Percentiles rank a stretch among this genome's conserved stretches.
Conservation (phyloP, 768 basidiomycete genomes). For the Lentinula aciculospora region DNA sequence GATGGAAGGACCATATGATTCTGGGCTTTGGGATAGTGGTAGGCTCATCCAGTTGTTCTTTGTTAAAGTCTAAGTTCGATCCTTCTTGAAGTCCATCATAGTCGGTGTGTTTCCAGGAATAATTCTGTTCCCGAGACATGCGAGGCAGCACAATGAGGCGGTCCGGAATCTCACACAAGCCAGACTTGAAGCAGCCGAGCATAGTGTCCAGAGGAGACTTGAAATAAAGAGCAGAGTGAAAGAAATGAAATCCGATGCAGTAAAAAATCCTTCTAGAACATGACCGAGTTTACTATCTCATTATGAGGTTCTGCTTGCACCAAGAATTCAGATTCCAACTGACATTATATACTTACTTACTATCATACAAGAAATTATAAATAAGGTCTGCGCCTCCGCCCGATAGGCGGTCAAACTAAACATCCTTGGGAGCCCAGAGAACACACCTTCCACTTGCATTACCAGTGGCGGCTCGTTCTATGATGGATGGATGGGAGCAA, state of each 20-base stretch:
- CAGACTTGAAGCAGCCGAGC: conserved; percentile 47
- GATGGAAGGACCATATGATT: conserved; percentile 47
- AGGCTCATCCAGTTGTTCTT: conserved; percentile 13
- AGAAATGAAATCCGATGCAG: conserved; percentile 5
- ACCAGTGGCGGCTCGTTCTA: conserved; percentile 72
- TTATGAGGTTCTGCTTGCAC: too few species aligned
- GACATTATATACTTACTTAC: too few species aligned
- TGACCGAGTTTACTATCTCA: too few species aligned
- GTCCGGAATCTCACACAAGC: conserved; percentile 55
- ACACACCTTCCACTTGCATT: conserved; percentile 78
- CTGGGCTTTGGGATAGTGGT: conserved; percentile 45
- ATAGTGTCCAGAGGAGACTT: conserved; percentile 47
- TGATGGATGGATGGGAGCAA: conserved; percentile 71
- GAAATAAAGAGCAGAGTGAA: conserved; percentile 28
- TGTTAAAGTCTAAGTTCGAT: neutral
- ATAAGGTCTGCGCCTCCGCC: too few species aligned
- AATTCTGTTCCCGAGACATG: conserved; percentile 25
- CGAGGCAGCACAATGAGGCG: conserved; percentile 44
- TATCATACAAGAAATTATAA: too few species aligned
- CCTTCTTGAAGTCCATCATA: conserved; percentile 30
- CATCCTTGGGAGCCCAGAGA: conserved; percentile 58
- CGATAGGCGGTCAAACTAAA: neutral
- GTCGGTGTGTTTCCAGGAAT: conserved; percentile 39
- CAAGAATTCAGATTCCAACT: neutral
- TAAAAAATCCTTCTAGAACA: neutral